These are phyloP conservation scores for Pseudogymnoascus sp. DNA, from an alignment of 2,329 filamentous ascomycete species.

Conservation along the genomic window DNA sequence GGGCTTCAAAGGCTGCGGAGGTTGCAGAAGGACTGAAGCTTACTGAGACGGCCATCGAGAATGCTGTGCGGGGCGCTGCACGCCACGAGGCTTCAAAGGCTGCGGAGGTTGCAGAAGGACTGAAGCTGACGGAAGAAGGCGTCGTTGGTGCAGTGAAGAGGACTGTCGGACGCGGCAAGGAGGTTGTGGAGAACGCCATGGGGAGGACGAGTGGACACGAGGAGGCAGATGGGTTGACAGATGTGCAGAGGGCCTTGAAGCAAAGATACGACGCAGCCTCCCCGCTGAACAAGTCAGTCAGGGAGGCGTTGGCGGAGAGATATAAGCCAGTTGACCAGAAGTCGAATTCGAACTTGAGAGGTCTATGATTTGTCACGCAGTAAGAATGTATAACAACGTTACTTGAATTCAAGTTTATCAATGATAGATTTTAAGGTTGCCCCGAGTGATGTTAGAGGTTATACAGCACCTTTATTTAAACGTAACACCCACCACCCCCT, in stretches of 20 bases:
- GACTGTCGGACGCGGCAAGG: conserved; percentile 32
- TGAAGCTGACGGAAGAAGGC: conserved; percentile 28
- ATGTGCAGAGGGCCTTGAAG: conserved; percentile 42
- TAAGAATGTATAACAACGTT: background rate
- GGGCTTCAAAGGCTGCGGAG: background rate
- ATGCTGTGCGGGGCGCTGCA: background rate
- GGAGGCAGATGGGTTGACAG: conserved; percentile 31
- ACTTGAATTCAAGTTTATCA: conserved; percentile 9
- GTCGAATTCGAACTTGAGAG: conserved; percentile 31
- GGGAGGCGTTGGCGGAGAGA: conserved; percentile 48
- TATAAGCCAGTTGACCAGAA: conserved; percentile 41
- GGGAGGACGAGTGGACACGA: conserved; percentile 36
- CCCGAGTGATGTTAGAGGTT: background rate
- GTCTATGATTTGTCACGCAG: conserved; percentile 22
- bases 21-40: conserved; percentile 20
- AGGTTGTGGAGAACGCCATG: conserved; percentile 34
- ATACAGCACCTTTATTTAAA: background rate
- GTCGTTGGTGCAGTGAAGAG: conserved; percentile 35
- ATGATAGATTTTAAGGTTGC: background rate
- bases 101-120: conserved; percentile 18
- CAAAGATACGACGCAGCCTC: conserved; percentile 43
- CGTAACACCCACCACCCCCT: background rate
- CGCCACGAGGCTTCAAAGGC: background rate
- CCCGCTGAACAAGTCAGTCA: conserved; percentile 41
- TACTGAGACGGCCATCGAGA: background rate